Percentiles rank a stretch among this genome's conserved stretches.
Conservation (phyloP, 768 basidiomycete genomes). For the Suillus alpinus region DNA sequence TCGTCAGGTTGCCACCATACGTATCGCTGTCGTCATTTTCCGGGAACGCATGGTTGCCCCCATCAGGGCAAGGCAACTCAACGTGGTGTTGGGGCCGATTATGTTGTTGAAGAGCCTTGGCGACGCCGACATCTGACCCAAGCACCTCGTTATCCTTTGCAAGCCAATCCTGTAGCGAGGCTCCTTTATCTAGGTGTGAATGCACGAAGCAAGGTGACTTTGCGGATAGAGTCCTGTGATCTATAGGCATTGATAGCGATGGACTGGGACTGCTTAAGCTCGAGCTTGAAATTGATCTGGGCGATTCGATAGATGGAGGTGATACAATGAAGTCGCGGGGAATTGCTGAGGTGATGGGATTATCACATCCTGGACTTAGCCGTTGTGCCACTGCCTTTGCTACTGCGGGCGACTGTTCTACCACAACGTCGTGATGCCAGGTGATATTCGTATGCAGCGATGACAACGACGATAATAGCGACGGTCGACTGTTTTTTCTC, state of each 20-base stretch:
- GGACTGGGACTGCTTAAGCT: conserved; percentile 20
- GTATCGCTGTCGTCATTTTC: conserved; percentile 59
- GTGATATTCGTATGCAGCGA: conserved; percentile 32
- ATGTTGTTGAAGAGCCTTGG: conserved; percentile 43
- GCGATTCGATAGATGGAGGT: conserved; percentile 16
- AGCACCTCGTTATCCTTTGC: conserved; percentile 25
- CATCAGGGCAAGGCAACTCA: conserved; percentile 17
- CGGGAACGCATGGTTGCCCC: conserved; percentile 15
- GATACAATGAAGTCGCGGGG: conserved; percentile 15
- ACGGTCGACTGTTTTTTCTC: conserved; percentile 31
- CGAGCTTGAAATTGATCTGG: conserved; percentile 25
- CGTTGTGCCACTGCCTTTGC: conserved; percentile 16
- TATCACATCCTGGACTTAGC: neutral
- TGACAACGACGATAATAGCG: conserved; percentile 14
- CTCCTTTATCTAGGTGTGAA: conserved; percentile 82
- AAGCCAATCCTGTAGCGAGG: conserved; percentile 76
- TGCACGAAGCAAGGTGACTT: conserved; percentile 91
- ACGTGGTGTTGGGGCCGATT: conserved; percentile 14
- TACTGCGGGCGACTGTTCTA: conserved; percentile 30
- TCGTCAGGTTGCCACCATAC: conserved; percentile 76
- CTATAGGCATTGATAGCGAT: conserved; percentile 25
- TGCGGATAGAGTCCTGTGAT: conserved; percentile 17
- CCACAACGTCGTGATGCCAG: conserved; percentile 35
- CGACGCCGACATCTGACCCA: conserved; percentile 44
- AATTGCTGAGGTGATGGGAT: conserved; percentile 14